Percentiles rank a stretch among this genome's conserved stretches.
Evolutionary conservation across 768 basidiomycete genomes (phyloP).

Genomic region (Leccinum ochraceum): DNA sequence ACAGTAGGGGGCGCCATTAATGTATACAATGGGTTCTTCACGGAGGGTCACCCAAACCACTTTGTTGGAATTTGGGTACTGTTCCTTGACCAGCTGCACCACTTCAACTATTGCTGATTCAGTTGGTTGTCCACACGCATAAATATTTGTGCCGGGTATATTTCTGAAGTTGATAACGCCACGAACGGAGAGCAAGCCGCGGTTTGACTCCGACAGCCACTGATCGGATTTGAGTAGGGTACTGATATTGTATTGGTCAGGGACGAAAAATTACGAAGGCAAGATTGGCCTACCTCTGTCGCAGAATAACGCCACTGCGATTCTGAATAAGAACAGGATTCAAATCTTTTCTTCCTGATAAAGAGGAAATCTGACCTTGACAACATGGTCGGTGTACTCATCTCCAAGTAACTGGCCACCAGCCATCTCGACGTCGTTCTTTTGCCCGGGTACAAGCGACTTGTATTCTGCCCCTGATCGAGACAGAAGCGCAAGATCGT

Average conservation of each 20-base stretch:
- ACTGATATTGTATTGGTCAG: conserved; percentile 36
- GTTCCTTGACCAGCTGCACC: conserved; percentile 57
- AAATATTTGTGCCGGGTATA: conserved; percentile 77
- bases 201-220: conserved; percentile 76
- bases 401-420: conserved; percentile 91
- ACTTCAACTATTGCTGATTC: conserved; percentile 82
- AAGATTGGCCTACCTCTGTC: conserved; percentile 64
- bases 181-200: conserved; percentile 67
- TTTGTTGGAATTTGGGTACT: conserved; percentile 58
- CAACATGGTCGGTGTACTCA: conserved; percentile 93
- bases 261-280: background rate
- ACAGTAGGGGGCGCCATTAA: conserved; percentile 93
- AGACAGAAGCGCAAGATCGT: conserved; percentile 82
- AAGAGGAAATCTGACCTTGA: conserved; percentile 56
- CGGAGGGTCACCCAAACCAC: conserved; percentile 91
- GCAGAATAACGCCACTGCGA: conserved; percentile 90
- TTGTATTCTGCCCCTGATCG: conserved; percentile 60
- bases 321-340: conserved; percentile 49
- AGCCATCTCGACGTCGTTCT: conserved; percentile 70
- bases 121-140: conserved; percentile 92
- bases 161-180: conserved; percentile 97
- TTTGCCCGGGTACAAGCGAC: conserved; percentile 63
- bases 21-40: conserved; percentile 88
- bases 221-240: conserved; percentile 92
- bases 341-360: background rate